phyloP scores from a whole-genome alignment of 257 asterid genomes.

The Solanum appendiculatum region DNA sequence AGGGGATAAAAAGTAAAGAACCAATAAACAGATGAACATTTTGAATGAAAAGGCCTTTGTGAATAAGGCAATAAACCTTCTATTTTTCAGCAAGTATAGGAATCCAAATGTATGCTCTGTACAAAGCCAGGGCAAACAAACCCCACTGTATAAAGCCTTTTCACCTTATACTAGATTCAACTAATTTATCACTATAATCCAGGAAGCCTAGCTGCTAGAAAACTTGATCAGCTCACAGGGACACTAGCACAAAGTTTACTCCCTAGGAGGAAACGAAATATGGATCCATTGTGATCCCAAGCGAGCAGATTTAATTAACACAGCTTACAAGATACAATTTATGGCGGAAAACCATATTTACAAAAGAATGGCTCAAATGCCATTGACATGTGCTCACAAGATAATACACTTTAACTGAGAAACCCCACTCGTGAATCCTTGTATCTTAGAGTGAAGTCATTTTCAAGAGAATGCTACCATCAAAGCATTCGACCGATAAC shows the following conservation, averaged over 20 bases:
- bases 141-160: neutral
- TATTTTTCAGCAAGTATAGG: neutral
- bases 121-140: neutral
- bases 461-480: conserved; percentile 19
- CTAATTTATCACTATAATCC: neutral
- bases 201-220: conserved; percentile 12
- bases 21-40: neutral
- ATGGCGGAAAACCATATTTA: conserved; percentile 38
- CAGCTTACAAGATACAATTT: conserved; percentile 24
- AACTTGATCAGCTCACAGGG: neutral
- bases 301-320: conserved; percentile 16
- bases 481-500: neutral
- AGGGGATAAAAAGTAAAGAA: neutral
- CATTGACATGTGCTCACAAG: conserved; percentile 19
- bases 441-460: conserved; percentile 10
- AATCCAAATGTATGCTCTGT: neutral
- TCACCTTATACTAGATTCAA: neutral
- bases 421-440: conserved; percentile 17
- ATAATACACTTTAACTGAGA: conserved; percentile 7
- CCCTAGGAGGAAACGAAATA: conserved; percentile 6
- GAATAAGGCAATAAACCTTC: neutral
- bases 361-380: conserved; percentile 28
- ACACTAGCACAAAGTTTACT: conserved; percentile 11
- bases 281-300: conserved; percentile 17
- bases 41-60: neutral